Conservation (phyloP, 2,329 filamentous ascomycete species). For the Paramyrothecium roridum region DNA sequence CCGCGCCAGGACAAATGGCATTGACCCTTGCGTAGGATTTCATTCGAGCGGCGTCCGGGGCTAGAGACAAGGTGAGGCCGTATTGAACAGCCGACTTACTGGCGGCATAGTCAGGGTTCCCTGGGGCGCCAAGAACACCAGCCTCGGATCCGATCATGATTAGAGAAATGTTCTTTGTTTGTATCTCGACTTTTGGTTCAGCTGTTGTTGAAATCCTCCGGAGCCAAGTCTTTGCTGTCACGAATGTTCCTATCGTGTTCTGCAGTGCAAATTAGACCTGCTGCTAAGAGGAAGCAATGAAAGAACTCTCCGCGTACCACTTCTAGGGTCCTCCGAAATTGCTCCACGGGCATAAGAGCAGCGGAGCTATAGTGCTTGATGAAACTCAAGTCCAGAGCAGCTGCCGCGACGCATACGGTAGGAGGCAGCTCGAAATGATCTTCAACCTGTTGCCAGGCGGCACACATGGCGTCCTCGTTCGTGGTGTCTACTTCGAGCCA, state of each 20-base stretch:
- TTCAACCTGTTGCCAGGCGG: constrained; percentile 2
- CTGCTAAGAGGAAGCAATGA: no score
- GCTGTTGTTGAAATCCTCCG: no score
- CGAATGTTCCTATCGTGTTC: constrained; percentile 1
- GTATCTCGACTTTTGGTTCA: no score
- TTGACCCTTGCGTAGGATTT: constrained; percentile 1
- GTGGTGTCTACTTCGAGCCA: constrained; percentile 1
- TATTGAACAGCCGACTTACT: constrained; percentile 4
- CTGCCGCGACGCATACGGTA: constrained; percentile 1
- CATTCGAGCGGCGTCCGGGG: neutral
- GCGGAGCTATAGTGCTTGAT: constrained; percentile 1
- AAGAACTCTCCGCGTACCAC: neutral
- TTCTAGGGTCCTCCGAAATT: constrained; percentile 1
- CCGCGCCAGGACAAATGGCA: constrained; percentile 1
- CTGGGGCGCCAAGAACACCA: neutral
- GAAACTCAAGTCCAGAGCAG: constrained; percentile 3
- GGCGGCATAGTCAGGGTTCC: constrained; percentile 2
- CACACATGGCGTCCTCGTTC: neutral
- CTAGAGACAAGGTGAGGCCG: constrained; percentile 1
- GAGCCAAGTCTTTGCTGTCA: constrained; percentile 2
- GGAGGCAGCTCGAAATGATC: neutral
- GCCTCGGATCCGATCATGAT: constrained; percentile 2
- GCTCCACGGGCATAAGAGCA: neutral
- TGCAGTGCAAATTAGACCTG: neutral
- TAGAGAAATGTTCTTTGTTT: no score